Evolutionary conservation across 2,329 filamentous ascomycete genomes (phyloP), one percentile per base, ranked within the genome.

Genomic region (Arachnomyces sp.): DNA sequence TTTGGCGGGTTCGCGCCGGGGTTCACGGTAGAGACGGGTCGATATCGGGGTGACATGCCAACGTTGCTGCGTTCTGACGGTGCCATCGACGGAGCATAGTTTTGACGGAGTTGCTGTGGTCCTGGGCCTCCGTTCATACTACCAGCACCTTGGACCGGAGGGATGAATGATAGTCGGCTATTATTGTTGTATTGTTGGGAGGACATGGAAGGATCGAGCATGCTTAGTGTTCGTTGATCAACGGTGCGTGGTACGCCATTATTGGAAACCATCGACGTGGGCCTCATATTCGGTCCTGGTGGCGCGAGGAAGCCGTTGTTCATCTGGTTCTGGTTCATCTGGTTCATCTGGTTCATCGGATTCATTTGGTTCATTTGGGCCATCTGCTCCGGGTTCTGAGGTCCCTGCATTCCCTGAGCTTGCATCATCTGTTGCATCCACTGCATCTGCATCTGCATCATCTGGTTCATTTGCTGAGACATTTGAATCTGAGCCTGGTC

Each of bases 41-140:
- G 78, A 65, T 98, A 98, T 33, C 92, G 80, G 25, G 86, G 82
- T 7, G 92, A 88, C 38, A 94, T 74, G 12, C 92, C 92, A 45
- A 95, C 71, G 60, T 93, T 96, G 71, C 89, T 96, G 45, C 92
- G 83, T 67, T 96, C 92, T 4, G 87, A 95, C 1, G 92, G 92
- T 2, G 92, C 90, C 50, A 98, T 94, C 1, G 90, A 96, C 1
- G 88, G 80, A 1, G 88, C 77, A 63, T 96, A 96, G 7, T 75
- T 62, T 43, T 52, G 51, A 9, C 21, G 21, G 21, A 25, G 21
- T 25, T 25, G 21, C 5, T 5, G 21, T 25, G 21, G 21, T 5
- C 21, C 21, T 34, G 47, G 16, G 29, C 25, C 3, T 25, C 40
- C 33, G 31, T 37, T 18, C 54, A 39, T 43, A 46, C 40, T 47